These are phyloP conservation scores for Thymus mandschuricus DNA, from an alignment of 257 asterid species.

Conservation along the genomic window DNA sequence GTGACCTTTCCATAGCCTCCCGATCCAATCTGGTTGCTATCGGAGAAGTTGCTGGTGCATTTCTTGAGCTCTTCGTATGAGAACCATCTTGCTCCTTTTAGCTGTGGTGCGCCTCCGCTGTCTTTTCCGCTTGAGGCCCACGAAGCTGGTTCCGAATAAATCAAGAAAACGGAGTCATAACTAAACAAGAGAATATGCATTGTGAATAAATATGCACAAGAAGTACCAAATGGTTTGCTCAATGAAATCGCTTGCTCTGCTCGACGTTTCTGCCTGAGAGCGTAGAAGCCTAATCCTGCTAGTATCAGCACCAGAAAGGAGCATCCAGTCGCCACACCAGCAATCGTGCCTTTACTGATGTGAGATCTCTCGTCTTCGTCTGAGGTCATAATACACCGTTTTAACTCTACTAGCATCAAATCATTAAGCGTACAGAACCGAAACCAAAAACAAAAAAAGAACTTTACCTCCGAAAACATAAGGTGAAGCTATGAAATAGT, in stretches of 20 bases:
- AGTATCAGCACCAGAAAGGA: slow-evolving; percentile 63
- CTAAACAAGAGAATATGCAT: background rate
- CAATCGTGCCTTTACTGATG: slow-evolving; percentile 53
- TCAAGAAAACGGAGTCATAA: slow-evolving; percentile 22
- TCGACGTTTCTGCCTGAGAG: slow-evolving; percentile 71
- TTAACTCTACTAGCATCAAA: background rate
- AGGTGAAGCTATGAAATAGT: slow-evolving; percentile 77
- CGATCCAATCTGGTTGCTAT: slow-evolving; percentile 79
- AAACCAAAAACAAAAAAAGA: background rate
- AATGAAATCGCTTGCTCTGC: slow-evolving; percentile 87
- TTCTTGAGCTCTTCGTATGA: slow-evolving; percentile 91
- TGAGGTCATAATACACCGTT: slow-evolving; percentile 33
- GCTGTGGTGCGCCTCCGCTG: slow-evolving; percentile 96
- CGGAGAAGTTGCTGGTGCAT: slow-evolving; percentile 75
- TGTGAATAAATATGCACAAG: background rate
- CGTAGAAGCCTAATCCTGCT: slow-evolving; percentile 65
- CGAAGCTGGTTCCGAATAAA: slow-evolving; percentile 50
- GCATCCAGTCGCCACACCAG: slow-evolving; percentile 76
- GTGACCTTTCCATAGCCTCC: slow-evolving; percentile 97
- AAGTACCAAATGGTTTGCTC: slow-evolving; percentile 89
- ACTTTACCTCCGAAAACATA: slow-evolving; percentile 67
- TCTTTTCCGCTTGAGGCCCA: slow-evolving; percentile 89
- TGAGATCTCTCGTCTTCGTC: slow-evolving; percentile 50
- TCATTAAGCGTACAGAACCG: background rate
- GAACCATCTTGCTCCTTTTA: slow-evolving; percentile 96